Percentiles rank a stretch among this genome's conserved stretches.
Conservation (phyloP, 140 eudicot species). For the Anethum foeniculum region DNA sequence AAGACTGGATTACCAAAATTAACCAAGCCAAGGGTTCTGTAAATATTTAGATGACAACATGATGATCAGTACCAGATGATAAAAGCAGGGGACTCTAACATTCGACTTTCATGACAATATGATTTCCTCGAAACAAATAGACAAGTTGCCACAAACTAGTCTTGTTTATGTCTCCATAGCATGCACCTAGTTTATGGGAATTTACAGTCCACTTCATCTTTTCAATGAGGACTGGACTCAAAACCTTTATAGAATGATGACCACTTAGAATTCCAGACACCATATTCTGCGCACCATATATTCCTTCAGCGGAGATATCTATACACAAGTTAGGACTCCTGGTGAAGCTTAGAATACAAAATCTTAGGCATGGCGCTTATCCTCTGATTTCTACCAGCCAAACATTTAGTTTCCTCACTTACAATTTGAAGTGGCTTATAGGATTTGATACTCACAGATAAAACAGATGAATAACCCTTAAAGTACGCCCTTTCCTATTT, state of each 20-base stretch:
- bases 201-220: constrained; percentile 75
- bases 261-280: not conserved
- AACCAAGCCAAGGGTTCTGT: constrained; percentile 86
- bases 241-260: constrained; percentile 29
- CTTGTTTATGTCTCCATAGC: constrained; percentile 13
- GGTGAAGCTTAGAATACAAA: constrained; percentile 41
- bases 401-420: constrained; percentile 3
- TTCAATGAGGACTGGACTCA: constrained; percentile 41
- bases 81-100: constrained; percentile 35
- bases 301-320: constrained; percentile 75
- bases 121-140: constrained; percentile 29
- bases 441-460: constrained; percentile 36
- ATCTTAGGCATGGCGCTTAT: constrained; percentile 27
- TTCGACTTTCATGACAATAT: constrained; percentile 36
- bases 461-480: constrained; percentile 59
- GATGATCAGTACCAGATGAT: constrained; percentile 58
- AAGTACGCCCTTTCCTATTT: constrained; percentile 37
- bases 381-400: constrained; percentile 22
- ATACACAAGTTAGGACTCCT: constrained; percentile 36
- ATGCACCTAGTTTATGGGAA: constrained; percentile 26
- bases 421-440: constrained; percentile 19
- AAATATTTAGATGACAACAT: constrained; percentile 52
- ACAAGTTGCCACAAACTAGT: constrained; percentile 52
- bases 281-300: constrained; percentile 29
- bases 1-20: constrained; percentile 50